Base-by-base conservation (phyloP, 2,329 filamentous ascomycete species). In the Exophiala aquamarina region DNA sequence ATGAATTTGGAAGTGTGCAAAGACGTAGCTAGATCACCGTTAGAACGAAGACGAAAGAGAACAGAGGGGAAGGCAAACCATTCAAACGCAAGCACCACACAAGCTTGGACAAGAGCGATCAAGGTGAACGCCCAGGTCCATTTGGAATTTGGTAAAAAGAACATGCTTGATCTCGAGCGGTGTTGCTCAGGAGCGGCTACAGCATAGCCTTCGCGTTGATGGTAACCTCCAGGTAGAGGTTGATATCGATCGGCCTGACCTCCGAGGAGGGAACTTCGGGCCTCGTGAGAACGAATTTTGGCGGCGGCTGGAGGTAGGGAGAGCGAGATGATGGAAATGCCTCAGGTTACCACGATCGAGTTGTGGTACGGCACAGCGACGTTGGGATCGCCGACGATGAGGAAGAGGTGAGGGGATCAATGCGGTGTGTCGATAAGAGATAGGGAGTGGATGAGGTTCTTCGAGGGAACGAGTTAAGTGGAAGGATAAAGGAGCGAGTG, bases 61-160 rank as follows among this genome's bases (percentile, higher is more conserved):
- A 41, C 6, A 23, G 43, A 39, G n/a, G 32, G 34, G 23, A 15
- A 47, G 28, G 76, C 88, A 65, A 78, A 95, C 89, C 86, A 81
- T 76, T 98, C 92, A 56, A 96, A 85, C 18, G 79, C 84, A 58
- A 97, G 78, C 54, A 88, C 87, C 44, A 94, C 78, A 51, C 86
- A 70, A 54, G 89, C 87, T 74, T 98, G 93, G 47, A 87, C 55
- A 36, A 85, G 68, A 28, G 88, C 83, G 28, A 87, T 78, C 55
- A 82, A 67, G 70, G 94, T 82, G 66, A 97, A 97, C 52, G 82
- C 75, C 76, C 89, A 92, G 13, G 91, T 90, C 92, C 93, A 98
- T 63, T 78, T 81, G 47, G 87, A 87, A 64, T 83, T 87, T 60
- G 94, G 85, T n/a, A n/a, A n/a, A 59, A 87, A 82, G 65, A 90